Conservation (phyloP, 192 early-diverging fungal genomes). For the Gamsiella multidivaricata region DNA sequence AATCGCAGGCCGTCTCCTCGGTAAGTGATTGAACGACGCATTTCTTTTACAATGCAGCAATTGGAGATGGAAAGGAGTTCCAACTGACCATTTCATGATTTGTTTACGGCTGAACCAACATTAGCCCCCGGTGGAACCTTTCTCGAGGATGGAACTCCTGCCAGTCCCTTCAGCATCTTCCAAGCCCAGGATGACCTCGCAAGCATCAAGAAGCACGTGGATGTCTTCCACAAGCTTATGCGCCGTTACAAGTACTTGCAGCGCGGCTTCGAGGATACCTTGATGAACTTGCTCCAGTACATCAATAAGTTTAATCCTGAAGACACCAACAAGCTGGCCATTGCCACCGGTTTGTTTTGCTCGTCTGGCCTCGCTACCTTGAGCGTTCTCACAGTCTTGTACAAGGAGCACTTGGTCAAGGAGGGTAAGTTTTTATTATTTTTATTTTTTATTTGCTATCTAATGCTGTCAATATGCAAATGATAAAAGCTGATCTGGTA, state of each 20-base stretch:
- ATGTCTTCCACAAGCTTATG: conserved; percentile 90
- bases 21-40: too few relatives aligned
- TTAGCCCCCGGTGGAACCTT: conserved; percentile 82
- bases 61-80: neutral
- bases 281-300: conserved; percentile 87
- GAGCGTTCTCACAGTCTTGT: conserved; percentile 77
- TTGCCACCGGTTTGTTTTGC: conserved; percentile 79
- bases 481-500: too few relatives aligned
- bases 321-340: conserved; percentile 84
- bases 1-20: conserved; percentile 91
- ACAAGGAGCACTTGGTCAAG: conserved; percentile 96
- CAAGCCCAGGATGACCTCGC: conserved; percentile 73
- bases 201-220: conserved; percentile 79
- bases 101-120: neutral
- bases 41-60: too few relatives aligned
- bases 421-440: conserved; percentile 65
- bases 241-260: conserved; percentile 96
- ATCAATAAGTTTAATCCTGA: conserved; percentile 88
- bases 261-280: conserved; percentile 84
- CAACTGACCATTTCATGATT: too few relatives aligned
- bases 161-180: conserved; percentile 87
- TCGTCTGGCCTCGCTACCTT: conserved; percentile 75
- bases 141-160: conserved; percentile 79
- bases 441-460: neutral
- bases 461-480: too few relatives aligned